A percentile compares a stretch with the other conserved stretches of the same genome.
These are phyloP conservation scores for Pythium phragmitis DNA, from an alignment of 352 stramenopile species.

Conservation along the genomic window DNA sequence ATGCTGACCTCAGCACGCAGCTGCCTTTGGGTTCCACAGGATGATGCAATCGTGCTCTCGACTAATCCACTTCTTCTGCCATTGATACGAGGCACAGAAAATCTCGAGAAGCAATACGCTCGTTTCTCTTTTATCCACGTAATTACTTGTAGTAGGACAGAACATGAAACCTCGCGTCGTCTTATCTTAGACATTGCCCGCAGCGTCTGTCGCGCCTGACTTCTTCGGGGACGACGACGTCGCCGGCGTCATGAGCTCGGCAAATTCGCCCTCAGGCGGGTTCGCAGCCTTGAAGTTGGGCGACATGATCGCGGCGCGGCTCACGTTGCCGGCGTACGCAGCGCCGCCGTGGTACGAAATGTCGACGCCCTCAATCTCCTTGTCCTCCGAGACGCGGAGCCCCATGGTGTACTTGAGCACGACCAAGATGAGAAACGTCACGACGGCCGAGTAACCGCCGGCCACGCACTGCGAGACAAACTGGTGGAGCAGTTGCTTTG, in stretches of 20 bases:
- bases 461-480: slow-evolving; percentile 55
- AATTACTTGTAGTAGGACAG: too few species aligned
- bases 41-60: too few species aligned
- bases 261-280: slow-evolving; percentile 33
- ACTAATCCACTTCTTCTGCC: neutral
- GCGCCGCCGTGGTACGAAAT: slow-evolving; percentile 72
- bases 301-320: slow-evolving; percentile 28
- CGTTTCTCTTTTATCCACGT: neutral
- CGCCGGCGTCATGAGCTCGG: slow-evolving; percentile 33
- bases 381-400: slow-evolving; percentile 72
- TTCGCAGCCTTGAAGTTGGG: slow-evolving; percentile 37
- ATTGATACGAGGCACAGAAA: neutral
- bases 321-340: slow-evolving; percentile 45
- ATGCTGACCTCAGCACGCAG: too few species aligned
- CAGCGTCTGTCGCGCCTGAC: neutral
- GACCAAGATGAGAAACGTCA: slow-evolving; percentile 72
- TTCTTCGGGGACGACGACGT: neutral
- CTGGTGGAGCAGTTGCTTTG: slow-evolving; percentile 49
- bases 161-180: too few species aligned
- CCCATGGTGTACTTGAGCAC: slow-evolving; percentile 70
- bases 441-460: slow-evolving; percentile 60
- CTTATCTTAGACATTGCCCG: neutral
- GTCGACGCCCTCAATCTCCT: slow-evolving; percentile 78
- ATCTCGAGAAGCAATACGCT: neutral
- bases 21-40: too few species aligned